Evolutionary conservation across 2,329 filamentous ascomycete genomes (phyloP), one percentile per base, ranked within the genome.

Genomic region (Claviceps purpurea): DNA sequence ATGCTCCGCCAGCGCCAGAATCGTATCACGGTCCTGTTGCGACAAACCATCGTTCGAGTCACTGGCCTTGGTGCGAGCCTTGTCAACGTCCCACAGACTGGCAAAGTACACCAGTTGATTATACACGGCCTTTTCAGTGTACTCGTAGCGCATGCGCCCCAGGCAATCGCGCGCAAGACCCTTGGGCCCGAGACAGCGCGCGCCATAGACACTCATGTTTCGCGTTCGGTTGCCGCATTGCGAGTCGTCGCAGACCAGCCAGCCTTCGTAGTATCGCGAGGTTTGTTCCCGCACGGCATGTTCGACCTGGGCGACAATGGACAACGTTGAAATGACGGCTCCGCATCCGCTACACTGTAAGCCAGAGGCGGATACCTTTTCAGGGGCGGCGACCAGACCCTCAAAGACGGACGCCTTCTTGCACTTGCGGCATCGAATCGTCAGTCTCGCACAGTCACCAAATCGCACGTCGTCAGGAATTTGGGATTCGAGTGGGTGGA

Each of bases 101-200:
- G 85, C 79, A 65, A 90, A 86, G 71, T 95, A 98, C 51, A 97
- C 71, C 42, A 98, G 75, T 70, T 98, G 93, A 67, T 95, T 97
- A 71, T 96, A 97, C 54, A 97, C 77, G 61, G 85, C 84, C 70
- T 93, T 91, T 71, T 97, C 93, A 1, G 79, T 76, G 62, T 87
- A 85, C 70, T 94, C 89, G 65, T 90, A 96, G 22, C 79, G 73
- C 90, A 98, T 97, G 49, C 81, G 81, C 20, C 93, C 93, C 4
- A 83, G 72, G 65, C 93, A 98, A 52, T 89, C 90, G 52, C 83
- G 79, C 0, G 86, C 91, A 3, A 93, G 82, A 1, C 90, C 89
- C 59, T 84, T 84, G 16, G 91, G 88, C 0, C 93, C 93, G 5
- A 97, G 75, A 65, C 93, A 98, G 49, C 89, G 82, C 55, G 85